Conservation (phyloP, 1,139 yeast species). For the Geotrichum klebahnii region DNA sequence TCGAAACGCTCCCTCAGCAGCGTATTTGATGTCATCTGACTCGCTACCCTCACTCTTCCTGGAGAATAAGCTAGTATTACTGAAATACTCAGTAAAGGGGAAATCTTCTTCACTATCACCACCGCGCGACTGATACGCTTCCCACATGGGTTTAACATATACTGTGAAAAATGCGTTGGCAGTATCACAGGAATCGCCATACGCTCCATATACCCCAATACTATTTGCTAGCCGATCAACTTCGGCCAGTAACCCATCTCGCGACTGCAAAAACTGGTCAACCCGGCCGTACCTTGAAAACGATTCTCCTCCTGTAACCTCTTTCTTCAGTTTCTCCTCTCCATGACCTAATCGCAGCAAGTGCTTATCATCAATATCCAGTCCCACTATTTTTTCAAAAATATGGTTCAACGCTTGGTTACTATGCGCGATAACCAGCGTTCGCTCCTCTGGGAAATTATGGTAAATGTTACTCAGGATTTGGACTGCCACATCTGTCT, state of each 20-base stretch:
- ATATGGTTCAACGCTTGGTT: conserved; percentile 29
- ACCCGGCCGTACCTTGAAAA: conserved; percentile 29
- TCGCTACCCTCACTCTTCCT: too few species aligned
- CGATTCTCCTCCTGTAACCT: conserved; percentile 18
- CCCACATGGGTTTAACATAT: conserved; percentile 41
- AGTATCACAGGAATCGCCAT: conserved; percentile 45
- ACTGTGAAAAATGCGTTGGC: conserved; percentile 41
- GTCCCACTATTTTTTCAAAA: conserved; percentile 26
- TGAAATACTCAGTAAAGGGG: conserved; percentile 36
- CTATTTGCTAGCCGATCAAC: conserved; percentile 40
- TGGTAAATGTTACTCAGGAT: conserved; percentile 31
- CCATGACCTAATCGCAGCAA: conserved; percentile 33
- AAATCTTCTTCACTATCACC: conserved; percentile 25
- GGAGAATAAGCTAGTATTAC: neutral
- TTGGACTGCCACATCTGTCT: conserved; percentile 36
- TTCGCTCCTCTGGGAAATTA: conserved; percentile 38
- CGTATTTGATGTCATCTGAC: conserved; percentile 14
- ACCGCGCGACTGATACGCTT: conserved; percentile 26
- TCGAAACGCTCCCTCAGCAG: conserved; percentile 14
- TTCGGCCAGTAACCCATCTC: conserved; percentile 30
- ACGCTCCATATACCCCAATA: conserved; percentile 43
- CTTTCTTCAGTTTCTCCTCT: conserved; percentile 21
- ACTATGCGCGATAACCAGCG: conserved; percentile 40
- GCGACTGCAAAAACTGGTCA: conserved; percentile 25
- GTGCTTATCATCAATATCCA: conserved; percentile 31